A percentile compares a stretch with the other conserved stretches of the same genome.
Conservation (phyloP, 2,329 filamentous ascomycete genomes). For the Cladosporium velox region DNA sequence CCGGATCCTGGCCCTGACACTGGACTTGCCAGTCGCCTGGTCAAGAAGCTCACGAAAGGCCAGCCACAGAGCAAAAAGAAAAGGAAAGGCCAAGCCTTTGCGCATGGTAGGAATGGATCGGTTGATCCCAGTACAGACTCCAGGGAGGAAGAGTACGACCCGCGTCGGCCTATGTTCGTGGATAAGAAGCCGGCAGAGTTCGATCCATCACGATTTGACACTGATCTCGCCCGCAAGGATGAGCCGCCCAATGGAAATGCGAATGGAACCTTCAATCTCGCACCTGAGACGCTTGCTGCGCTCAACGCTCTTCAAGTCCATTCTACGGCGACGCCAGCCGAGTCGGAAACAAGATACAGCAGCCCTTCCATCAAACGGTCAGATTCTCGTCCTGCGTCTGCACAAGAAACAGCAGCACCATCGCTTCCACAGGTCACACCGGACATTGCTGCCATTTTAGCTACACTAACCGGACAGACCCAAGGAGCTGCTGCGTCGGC, state of each 20-base stretch:
- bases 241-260: background rate
- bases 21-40: conserved; percentile 28
- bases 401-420: background rate
- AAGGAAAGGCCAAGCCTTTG: conserved; percentile 32
- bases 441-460: conserved; percentile 37
- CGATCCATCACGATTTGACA: conserved; percentile 36
- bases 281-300: conserved; percentile 31
- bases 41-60: conserved; percentile 29
- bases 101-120: conserved; percentile 26
- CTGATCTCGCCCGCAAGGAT: conserved; percentile 32
- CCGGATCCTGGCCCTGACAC: conserved; percentile 23
- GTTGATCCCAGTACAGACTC: conserved; percentile 40
- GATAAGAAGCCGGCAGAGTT: conserved; percentile 20
- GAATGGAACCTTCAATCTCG: conserved; percentile 22
- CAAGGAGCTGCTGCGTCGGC: conserved; percentile 7
- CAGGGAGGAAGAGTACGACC: conserved; percentile 53
- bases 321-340: background rate
- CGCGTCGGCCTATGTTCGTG: conserved; percentile 41
- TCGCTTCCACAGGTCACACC: conserved; percentile 20
- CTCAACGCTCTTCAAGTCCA: conserved; percentile 24
- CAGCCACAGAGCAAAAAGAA: conserved; percentile 26
- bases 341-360: background rate
- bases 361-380: conserved; percentile 27
- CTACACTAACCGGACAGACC: conserved; percentile 16
- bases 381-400: conserved; percentile 20